A percentile compares a stretch with the other conserved stretches of the same genome.
Conservation (phyloP, 176 grass and related monocot species). For the Zea luxurians region DNA sequence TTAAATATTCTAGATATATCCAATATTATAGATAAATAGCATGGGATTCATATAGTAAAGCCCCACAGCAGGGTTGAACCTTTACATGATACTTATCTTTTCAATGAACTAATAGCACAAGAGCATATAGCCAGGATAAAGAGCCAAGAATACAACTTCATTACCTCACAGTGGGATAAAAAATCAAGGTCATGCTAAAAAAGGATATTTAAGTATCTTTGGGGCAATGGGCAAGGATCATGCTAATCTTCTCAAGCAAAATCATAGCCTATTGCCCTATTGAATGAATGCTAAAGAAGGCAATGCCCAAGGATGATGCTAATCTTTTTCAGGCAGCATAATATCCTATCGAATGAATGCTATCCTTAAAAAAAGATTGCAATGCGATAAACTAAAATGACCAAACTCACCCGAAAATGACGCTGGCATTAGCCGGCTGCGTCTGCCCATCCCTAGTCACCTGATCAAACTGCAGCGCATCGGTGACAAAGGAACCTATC, state of each 20-base stretch:
- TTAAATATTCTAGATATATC: background rate
- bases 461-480: slow-evolving; percentile 69
- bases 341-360: background rate
- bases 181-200: background rate
- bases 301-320: slow-evolving; percentile 3
- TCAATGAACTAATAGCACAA: slow-evolving; percentile 14
- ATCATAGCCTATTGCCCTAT: background rate
- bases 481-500: slow-evolving; percentile 60
- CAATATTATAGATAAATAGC: slow-evolving; percentile 10
- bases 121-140: background rate
- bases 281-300: slow-evolving; percentile 9
- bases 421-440: slow-evolving; percentile 45
- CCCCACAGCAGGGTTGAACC: slow-evolving; percentile 24
- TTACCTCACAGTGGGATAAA: slow-evolving; percentile 10
- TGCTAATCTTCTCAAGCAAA: background rate
- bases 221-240: background rate
- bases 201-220: background rate
- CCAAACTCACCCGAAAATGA: slow-evolving; percentile 74
- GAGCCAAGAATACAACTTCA: slow-evolving; percentile 18
- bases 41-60: slow-evolving; percentile 8
- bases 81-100: slow-evolving; percentile 29
- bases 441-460: slow-evolving; percentile 74
- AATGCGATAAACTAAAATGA: background rate
- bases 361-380: background rate
- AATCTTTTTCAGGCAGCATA: background rate